Conservation (phyloP, 2,329 filamentous ascomycete species). For the Claviceps maximensis region DNA sequence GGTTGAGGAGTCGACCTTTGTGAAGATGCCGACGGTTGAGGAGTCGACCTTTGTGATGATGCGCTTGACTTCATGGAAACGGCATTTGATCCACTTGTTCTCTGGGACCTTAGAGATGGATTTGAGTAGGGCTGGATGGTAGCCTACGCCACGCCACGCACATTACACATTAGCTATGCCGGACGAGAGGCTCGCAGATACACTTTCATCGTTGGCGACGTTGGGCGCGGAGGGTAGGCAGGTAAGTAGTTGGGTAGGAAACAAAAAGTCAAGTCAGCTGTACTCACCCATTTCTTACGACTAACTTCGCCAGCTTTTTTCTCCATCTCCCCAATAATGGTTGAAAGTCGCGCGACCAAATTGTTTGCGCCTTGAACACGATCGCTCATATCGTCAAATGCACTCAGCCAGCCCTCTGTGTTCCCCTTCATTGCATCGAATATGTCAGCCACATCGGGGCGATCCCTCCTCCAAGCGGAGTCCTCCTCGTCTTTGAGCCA, state of each 20-base stretch:
- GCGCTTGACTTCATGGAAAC: conserved; percentile 3
- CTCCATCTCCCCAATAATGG: conserved; percentile 75
- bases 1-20: conserved; percentile 1
- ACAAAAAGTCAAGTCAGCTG: no score
- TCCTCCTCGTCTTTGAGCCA: conserved; percentile 59
- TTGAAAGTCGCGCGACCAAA: conserved; percentile 57
- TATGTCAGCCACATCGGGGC: conserved; percentile 54
- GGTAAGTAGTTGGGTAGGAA: background rate
- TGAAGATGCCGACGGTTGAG: conserved; percentile 3
- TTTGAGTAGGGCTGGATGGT: conserved; percentile 11
- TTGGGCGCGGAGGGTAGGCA: background rate
- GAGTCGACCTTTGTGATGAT: conserved; percentile 3
- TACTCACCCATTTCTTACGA: conserved; percentile 57
- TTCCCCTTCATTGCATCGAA: conserved; percentile 88
- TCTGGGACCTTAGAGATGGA: conserved; percentile 3
- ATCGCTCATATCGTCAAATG: conserved; percentile 61
- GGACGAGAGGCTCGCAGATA: background rate
- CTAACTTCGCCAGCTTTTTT: conserved; percentile 73
- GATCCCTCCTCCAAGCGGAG: conserved; percentile 45
- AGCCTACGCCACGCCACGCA: conserved; percentile 5
- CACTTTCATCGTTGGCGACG: background rate
- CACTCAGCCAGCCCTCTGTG: conserved; percentile 76
- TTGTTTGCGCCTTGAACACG: conserved; percentile 59
- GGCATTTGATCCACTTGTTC: background rate
- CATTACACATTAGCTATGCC: background rate